Evolutionary conservation across 208 protist genomes (phyloP).

Genomic region (Histomonas meleagridis): DNA sequence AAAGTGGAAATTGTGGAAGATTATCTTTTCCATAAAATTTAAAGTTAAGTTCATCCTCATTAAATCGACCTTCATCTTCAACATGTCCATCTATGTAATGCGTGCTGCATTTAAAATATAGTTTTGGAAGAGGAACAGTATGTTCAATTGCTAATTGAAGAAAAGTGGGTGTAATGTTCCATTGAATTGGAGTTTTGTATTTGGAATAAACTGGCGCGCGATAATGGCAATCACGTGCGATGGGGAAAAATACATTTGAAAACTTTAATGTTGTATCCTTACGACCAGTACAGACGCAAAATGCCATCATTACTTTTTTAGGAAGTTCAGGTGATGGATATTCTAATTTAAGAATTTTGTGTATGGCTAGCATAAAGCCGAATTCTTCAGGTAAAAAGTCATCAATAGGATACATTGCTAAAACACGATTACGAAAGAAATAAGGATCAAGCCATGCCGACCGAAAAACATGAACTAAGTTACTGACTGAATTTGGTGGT

Average conservation of each 20-base stretch:
- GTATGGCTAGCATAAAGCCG: not conserved
- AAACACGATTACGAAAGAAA: not conserved
- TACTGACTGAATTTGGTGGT: not conserved
- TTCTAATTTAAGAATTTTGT: not conserved
- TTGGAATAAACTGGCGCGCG: not conserved
- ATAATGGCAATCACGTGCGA: not conserved
- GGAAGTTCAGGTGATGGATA: not conserved
- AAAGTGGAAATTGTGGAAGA: not conserved
- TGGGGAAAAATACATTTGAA: not conserved
- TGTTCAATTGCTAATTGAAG: not conserved
- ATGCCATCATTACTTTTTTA: not conserved
- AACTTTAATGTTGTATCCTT: not conserved
- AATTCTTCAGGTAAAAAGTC: not conserved
- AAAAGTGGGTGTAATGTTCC: not conserved
- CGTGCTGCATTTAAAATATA: not conserved
- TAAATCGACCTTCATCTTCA: too few species aligned
- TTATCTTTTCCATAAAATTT: not conserved
- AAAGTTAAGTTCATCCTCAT: not conserved
- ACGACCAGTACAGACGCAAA: not conserved
- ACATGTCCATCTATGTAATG: not conserved
- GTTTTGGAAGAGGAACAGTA: not conserved
- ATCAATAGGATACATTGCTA: not conserved
- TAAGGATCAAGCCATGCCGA: not conserved
- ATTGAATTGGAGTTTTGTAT: not conserved
- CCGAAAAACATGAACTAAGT: not conserved